A percentile compares a stretch with the other conserved stretches of the same genome.
phyloP scores from a whole-genome alignment of 139 green algal species.

The Micromonas pusilla region DNA sequence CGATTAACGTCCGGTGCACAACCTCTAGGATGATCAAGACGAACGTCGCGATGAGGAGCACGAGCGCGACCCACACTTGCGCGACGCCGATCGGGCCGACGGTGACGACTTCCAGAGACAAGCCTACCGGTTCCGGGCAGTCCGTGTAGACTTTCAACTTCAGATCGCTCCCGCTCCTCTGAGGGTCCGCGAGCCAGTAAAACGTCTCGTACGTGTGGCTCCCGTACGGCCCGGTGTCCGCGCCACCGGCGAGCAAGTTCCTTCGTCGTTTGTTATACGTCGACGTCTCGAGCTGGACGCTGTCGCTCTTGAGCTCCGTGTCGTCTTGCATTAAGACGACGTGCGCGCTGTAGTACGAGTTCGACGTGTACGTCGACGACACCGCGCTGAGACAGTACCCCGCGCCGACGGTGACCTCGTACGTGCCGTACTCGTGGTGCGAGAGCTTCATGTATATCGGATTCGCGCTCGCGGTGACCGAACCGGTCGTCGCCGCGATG shows the following conservation, averaged over 20 bases:
- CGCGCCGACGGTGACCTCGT: background rate
- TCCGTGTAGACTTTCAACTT: background rate
- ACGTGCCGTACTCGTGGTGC: background rate
- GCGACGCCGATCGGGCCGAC: background rate
- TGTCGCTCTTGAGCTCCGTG: too few species aligned
- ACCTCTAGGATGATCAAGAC: slow-evolving; percentile 44
- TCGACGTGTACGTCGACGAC: background rate
- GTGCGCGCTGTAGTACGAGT: background rate
- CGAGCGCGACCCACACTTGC: slow-evolving; percentile 37
- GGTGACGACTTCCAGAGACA: background rate
- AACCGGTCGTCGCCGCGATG: background rate
- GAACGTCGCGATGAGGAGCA: slow-evolving; percentile 37
- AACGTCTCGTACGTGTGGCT: background rate
- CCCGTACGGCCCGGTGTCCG: too few species aligned
- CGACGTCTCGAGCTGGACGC: too few species aligned
- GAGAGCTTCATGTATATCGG: background rate
- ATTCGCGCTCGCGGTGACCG: background rate
- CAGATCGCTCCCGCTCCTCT: background rate
- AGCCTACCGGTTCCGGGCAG: slow-evolving; percentile 1
- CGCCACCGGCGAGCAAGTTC: too few species aligned
- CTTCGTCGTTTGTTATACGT: too few species aligned
- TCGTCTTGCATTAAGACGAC: too few species aligned
- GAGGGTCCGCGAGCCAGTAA: background rate
- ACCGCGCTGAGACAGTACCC: background rate
- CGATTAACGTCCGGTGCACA: slow-evolving; percentile 38